A percentile compares a stretch with the other conserved stretches of the same genome.
phyloP scores from a whole-genome alignment of 179 eudicot species.

The Vitellaria paradoxa region DNA sequence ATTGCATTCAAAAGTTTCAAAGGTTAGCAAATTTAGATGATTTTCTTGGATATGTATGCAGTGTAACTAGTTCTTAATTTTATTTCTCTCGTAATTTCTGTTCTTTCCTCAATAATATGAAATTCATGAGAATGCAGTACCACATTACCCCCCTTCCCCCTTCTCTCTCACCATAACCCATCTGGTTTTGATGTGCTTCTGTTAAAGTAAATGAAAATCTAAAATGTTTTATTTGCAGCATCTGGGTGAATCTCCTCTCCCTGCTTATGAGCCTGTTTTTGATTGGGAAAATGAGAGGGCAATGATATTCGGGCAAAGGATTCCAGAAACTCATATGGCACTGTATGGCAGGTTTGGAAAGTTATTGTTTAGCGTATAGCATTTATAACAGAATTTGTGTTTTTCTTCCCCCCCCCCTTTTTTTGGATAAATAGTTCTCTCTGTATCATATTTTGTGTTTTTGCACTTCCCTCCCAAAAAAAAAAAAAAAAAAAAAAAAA shows the following conservation, averaged over 20 bases:
- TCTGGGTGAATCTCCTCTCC: slow-evolving; percentile 84
- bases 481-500: no score
- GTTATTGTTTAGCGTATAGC: slow-evolving; percentile 1
- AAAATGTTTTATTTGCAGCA: slow-evolving; percentile 51
- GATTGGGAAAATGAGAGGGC: slow-evolving; percentile 99
- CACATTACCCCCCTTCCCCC: not conserved
- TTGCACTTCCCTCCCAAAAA: not conserved
- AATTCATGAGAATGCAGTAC: not conserved
- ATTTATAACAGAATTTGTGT: not conserved
- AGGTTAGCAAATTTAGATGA: slow-evolving; percentile 23
- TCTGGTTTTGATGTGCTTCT: not conserved
- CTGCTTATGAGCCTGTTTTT: slow-evolving; percentile 96
- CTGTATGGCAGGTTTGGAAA: slow-evolving; percentile 69
- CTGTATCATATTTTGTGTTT: no score
- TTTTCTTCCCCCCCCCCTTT: not conserved
- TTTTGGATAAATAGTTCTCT: no score
- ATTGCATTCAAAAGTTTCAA: slow-evolving; percentile 28
- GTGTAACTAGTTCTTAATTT: not conserved
- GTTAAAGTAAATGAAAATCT: not conserved
- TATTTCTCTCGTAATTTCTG: not conserved
- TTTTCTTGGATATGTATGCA: slow-evolving; percentile 2
- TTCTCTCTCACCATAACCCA: not conserved
- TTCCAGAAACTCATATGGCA: slow-evolving; percentile 61
- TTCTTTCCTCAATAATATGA: not conserved
- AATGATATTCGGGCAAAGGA: slow-evolving; percentile 87